Evolutionary conservation across 2,329 filamentous ascomycete genomes (phyloP).

Genomic region (Diplodia scrobiculata): DNA sequence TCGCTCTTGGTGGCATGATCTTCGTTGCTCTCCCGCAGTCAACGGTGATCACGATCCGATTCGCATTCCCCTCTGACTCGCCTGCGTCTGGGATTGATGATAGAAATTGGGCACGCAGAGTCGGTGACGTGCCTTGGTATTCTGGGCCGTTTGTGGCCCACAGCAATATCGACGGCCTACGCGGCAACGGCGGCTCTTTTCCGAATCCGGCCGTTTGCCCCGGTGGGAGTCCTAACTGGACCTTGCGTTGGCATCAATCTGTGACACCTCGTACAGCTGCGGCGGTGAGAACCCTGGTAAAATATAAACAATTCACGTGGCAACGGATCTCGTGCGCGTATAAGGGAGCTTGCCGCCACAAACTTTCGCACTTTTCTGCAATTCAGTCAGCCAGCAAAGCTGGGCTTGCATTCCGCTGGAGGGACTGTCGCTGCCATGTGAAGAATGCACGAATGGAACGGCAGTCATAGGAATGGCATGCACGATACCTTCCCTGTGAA

Average conservation of each 20-base stretch:
- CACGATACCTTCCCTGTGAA: neutral
- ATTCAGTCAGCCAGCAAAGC: neutral
- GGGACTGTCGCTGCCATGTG: neutral
- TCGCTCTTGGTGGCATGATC: neutral
- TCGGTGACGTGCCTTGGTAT: neutral
- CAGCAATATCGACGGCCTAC: neutral
- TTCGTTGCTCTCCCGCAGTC: slow-evolving; percentile 3
- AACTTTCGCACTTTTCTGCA: neutral
- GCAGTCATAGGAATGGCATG: neutral
- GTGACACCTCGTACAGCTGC: neutral
- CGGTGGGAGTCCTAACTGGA: neutral
- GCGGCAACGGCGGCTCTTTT: neutral
- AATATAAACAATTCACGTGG: neutral
- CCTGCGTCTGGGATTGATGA: slow-evolving; percentile 2
- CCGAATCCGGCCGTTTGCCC: neutral
- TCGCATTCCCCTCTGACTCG: neutral
- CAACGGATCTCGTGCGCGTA: neutral
- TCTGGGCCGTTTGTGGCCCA: neutral
- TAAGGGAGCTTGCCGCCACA: neutral
- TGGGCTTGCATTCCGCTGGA: neutral
- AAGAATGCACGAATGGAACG: neutral
- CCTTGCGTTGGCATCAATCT: neutral
- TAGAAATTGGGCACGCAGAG: neutral
- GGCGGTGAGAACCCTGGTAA: neutral
- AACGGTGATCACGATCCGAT: slow-evolving; percentile 5